Conservation (phyloP, 805 yeast species). For the Yamadazyma sp. region DNA sequence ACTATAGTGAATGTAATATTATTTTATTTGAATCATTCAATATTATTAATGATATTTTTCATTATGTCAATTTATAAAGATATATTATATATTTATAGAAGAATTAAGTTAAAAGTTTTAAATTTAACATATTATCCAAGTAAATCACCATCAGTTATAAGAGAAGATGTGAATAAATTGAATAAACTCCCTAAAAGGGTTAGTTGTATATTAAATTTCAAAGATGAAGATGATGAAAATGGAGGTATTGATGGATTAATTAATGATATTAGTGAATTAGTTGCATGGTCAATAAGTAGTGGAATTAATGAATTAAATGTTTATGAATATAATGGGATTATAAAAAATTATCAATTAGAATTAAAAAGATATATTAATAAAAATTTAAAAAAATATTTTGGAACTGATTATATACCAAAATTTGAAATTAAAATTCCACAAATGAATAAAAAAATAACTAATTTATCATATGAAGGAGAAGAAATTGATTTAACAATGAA, state of each 20-base stretch:
- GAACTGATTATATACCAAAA: conserved; percentile 62
- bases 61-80: conserved; percentile 55
- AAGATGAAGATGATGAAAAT: conserved; percentile 77
- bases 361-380: conserved; percentile 54
- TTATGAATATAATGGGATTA: conserved; percentile 75
- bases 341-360: conserved; percentile 49
- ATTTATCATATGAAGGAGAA: conserved; percentile 14
- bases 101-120: conserved; percentile 52
- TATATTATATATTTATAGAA: conserved; percentile 49
- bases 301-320: conserved; percentile 71
- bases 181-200: conserved; percentile 74
- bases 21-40: conserved; percentile 38
- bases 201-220: conserved; percentile 71
- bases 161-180: conserved; percentile 73
- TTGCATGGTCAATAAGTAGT: conserved; percentile 88
- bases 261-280: conserved; percentile 70
- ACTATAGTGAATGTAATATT: conserved; percentile 7
- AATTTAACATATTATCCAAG: conserved; percentile 64
- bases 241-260: conserved; percentile 85
- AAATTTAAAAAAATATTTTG: conserved; percentile 70
- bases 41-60: conserved; percentile 52
- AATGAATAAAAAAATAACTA: conserved; percentile 45
- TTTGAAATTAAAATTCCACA: conserved; percentile 68
- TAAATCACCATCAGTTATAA: conserved; percentile 78
- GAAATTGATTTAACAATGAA: conserved; percentile 58